phyloP scores from a whole-genome alignment of 1,284 basidiomycete genomes.

The Rhodotorula sp. region DNA sequence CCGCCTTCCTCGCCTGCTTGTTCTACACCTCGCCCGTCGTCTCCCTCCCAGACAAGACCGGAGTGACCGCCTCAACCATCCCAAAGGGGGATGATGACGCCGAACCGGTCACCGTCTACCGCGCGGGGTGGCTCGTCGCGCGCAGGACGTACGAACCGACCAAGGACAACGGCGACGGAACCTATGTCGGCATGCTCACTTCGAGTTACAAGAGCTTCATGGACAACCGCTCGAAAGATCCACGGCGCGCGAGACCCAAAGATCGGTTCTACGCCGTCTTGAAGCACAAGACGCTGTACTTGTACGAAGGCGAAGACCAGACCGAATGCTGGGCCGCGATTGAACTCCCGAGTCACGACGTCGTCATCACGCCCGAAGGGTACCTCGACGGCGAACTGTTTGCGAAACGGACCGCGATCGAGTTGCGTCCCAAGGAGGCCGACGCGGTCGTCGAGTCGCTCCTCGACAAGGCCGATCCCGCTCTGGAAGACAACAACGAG shows the following conservation, averaged over 20 bases:
- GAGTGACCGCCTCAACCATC: not conserved
- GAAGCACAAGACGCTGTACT: conserved; percentile 81
- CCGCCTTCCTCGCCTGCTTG: conserved; percentile 59
- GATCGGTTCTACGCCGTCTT: conserved; percentile 85
- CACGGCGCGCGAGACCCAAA: conserved; percentile 68
- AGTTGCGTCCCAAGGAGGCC: conserved; percentile 71
- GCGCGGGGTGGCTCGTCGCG: conserved; percentile 81
- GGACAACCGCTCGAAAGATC: conserved; percentile 58
- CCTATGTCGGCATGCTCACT: conserved; percentile 44
- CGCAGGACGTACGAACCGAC: conserved; percentile 72
- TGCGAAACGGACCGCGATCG: conserved; percentile 80
- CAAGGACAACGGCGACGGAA: conserved; percentile 34
- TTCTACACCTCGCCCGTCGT: conserved; percentile 45
- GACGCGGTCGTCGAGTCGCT: conserved; percentile 48
- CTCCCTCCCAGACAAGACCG: conserved; percentile 14
- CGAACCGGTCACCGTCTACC: conserved; percentile 54
- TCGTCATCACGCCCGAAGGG: conserved; percentile 69
- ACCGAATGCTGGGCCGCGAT: conserved; percentile 81
- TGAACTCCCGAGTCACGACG: conserved; percentile 68
- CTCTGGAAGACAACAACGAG: conserved; percentile 45
- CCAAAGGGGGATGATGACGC: conserved; percentile 13
- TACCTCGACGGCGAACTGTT: conserved; percentile 79
- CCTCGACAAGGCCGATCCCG: not conserved
- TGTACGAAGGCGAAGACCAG: conserved; percentile 87
- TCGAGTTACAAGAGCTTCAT: conserved; percentile 48